Percentiles rank a stretch among this genome's conserved stretches.
These are phyloP conservation scores for Tylopilus sp. DNA, from an alignment of 768 basidiomycete genomes.

Conservation along the genomic window DNA sequence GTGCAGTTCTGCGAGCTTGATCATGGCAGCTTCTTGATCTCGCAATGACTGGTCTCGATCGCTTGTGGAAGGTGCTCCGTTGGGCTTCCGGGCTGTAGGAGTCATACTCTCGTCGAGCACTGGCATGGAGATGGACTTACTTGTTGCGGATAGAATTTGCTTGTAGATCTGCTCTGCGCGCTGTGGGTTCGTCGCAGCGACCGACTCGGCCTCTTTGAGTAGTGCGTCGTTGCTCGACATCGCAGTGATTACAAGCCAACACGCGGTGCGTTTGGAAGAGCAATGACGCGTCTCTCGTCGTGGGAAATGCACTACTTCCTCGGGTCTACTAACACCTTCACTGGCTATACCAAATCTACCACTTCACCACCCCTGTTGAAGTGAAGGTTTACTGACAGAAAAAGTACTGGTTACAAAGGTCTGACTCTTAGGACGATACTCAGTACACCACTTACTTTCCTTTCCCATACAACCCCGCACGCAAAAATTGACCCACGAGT, in stretches of 20 bases:
- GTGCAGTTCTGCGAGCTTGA: slow-evolving; percentile 84
- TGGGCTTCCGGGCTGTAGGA: slow-evolving; percentile 31
- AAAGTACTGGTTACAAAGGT: background rate
- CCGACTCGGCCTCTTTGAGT: slow-evolving; percentile 48
- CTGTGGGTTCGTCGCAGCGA: slow-evolving; percentile 45
- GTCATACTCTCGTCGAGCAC: background rate
- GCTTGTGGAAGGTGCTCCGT: slow-evolving; percentile 29
- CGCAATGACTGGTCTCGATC: slow-evolving; percentile 59
- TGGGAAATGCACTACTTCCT: slow-evolving; percentile 16
- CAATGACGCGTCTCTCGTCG: slow-evolving; percentile 25
- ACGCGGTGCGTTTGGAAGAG: background rate
- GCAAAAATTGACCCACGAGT: no score
- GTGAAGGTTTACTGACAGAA: no score
- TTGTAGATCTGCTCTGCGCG: slow-evolving; percentile 76
- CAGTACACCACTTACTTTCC: no score
- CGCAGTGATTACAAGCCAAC: background rate
- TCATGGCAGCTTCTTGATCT: slow-evolving; percentile 81
- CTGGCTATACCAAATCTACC: no score
- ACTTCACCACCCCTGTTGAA: no score
- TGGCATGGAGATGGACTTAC: slow-evolving; percentile 20
- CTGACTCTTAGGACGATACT: no score
- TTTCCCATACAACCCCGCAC: no score
- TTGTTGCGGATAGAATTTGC: slow-evolving; percentile 50
- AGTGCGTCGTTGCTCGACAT: slow-evolving; percentile 27
- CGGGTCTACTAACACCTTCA: no score